phyloP scores from a whole-genome alignment of 2,329 filamentous ascomycete genomes.

The Apiospora phragmitis region DNA sequence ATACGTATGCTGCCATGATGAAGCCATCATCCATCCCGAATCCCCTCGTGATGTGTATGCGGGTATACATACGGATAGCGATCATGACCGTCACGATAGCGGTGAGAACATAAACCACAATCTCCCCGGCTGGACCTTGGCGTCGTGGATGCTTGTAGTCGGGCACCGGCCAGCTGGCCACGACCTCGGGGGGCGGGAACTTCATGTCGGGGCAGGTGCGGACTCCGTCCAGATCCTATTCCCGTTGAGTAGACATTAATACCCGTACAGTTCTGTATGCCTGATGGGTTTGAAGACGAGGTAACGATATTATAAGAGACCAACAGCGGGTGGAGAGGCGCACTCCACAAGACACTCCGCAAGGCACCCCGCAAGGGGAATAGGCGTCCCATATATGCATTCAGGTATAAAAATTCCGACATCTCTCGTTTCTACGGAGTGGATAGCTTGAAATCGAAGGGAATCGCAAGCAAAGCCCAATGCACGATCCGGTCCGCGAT shows the following conservation, averaged over 20 bases:
- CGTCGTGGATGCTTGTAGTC: constrained; percentile 34
- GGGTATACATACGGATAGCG: constrained; percentile 36
- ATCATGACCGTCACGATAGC: constrained; percentile 31
- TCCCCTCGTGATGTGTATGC: constrained; percentile 33
- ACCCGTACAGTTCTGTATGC: not conserved
- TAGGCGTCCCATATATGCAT: not conserved
- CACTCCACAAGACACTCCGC: too few relatives aligned
- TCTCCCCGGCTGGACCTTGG: constrained; percentile 29
- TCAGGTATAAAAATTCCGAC: not conserved
- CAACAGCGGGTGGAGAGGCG: not conserved
- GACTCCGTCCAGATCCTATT: not conserved
- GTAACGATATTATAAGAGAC: not conserved
- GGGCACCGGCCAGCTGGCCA: constrained; percentile 32
- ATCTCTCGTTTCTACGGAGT: not conserved
- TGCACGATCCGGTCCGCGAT: constrained; percentile 1
- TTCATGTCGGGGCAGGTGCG: constrained; percentile 23
- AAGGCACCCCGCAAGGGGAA: not conserved
- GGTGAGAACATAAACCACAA: constrained; percentile 28
- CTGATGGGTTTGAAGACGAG: not conserved
- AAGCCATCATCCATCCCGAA: constrained; percentile 29
- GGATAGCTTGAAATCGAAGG: not conserved
- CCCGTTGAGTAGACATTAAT: not conserved
- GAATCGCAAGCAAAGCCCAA: not conserved
- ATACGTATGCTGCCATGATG: constrained; percentile 13
- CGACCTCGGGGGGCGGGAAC: constrained; percentile 23